Evolutionary conservation across 352 stramenopile species (phyloP), one percentile per base, ranked within the genome.

Genomic region (Globisporangium megalacanthum): DNA sequence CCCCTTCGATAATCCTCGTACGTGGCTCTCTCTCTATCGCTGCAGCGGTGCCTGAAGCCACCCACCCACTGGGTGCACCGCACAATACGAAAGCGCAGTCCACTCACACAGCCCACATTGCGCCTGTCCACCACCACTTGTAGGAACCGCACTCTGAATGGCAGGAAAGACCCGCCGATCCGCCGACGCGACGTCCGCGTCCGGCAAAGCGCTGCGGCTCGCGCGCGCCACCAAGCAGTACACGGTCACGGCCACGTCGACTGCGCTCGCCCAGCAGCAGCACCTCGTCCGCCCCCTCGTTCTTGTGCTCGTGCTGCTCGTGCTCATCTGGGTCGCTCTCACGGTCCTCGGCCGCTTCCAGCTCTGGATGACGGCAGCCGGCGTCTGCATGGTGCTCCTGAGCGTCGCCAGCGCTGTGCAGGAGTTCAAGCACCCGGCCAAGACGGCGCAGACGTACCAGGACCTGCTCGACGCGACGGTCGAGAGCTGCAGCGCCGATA

Each of bases 281-380:
- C n/a, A n/a, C n/a, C 57, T 79, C 44, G 60, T 66, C 25, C 72
- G 73, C 11, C 64, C 68, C 7, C 48, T 71, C 15, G 62, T 57
- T 19, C 4, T 74, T 31, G 68, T 46, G 6, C 42, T 73, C 31
- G 58, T 83, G 17, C 20, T 88, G 47, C 49, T 82, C 20, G 58
- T 72, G 19, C 61, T 86, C 41, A 49, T 86, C 22, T 68, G 61
- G 48, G 47, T 88, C n/a, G 79, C 66, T 11, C 36, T 82, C 49
- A 70, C 66, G 58, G 75, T 71, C 49, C 58, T 86, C 36, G 74
- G 72, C 63, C 61, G 58, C 15, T 77, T 84, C 54, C 75, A 86
- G 64, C 68, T 88, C 36, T 89, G 75, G 77, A 85, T 89, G 79
- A 88, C 72, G 3, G 63, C 62, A 33, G 77, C 72, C 6, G 79